Evolutionary conservation across 192 early-diverging fungal species (phyloP).

Genomic region (Coemansia sp.): DNA sequence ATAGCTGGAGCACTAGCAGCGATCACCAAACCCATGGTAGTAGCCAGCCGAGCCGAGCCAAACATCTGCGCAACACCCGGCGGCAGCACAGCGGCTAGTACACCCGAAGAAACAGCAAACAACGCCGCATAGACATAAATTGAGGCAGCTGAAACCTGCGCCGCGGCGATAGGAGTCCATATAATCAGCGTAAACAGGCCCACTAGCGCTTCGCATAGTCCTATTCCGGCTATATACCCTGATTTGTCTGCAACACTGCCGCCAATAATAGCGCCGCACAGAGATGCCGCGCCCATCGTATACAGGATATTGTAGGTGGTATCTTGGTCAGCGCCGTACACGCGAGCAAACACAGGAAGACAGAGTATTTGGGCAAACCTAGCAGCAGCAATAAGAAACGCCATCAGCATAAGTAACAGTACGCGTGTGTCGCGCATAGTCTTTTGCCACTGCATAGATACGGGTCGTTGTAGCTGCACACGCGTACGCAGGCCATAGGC

Average conservation of each 20-base stretch:
- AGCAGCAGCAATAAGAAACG: constrained; percentile 24
- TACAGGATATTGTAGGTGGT: constrained; percentile 28
- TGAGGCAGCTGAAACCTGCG: constrained; percentile 9
- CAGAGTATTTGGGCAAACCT: constrained; percentile 38
- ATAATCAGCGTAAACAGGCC: constrained; percentile 35
- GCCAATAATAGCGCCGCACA: constrained; percentile 23
- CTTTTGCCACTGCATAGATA: constrained; percentile 13
- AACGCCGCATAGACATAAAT: constrained; percentile 36
- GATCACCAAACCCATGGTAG: constrained; percentile 25
- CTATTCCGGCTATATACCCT: constrained; percentile 35
- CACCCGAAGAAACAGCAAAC: constrained; percentile 31
- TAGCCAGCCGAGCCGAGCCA: constrained; percentile 30
- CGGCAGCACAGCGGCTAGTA: constrained; percentile 27
- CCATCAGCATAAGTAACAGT: constrained; percentile 24
- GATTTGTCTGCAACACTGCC: constrained; percentile 21
- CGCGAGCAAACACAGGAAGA: constrained; percentile 31
- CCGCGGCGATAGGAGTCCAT: constrained; percentile 22
- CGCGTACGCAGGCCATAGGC: constrained; percentile 32
- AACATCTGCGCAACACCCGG: constrained; percentile 35
- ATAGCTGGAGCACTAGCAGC: constrained; percentile 25
- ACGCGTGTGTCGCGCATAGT: constrained; percentile 20
- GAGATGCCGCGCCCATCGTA: constrained; percentile 19
- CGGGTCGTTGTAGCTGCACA: background rate
- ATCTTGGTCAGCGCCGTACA: background rate
- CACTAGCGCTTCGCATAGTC: constrained; percentile 30